Evolutionary conservation across 805 yeast genomes (phyloP).

Genomic region (Metschnikowia similis): DNA sequence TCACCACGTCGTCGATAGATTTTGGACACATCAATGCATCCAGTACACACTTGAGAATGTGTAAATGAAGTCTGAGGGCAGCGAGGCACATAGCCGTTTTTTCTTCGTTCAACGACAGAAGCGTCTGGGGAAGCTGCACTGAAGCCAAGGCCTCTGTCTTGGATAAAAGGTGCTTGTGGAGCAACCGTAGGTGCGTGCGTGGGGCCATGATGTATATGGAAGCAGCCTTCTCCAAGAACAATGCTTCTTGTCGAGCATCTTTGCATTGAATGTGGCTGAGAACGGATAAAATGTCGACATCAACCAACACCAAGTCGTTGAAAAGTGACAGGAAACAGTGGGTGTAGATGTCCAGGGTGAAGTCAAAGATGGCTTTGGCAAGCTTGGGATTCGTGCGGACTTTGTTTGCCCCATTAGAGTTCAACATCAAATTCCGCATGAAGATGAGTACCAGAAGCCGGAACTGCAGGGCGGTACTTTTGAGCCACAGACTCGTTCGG

Average conservation of each 20-base stretch:
- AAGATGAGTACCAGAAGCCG: conserved; percentile 30
- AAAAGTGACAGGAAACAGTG: conserved; percentile 31
- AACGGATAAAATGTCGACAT: conserved; percentile 28
- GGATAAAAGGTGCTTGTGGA: conserved; percentile 12
- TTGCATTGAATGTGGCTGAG: conserved; percentile 13
- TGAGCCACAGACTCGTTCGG: conserved; percentile 31
- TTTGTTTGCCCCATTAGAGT: conserved; percentile 13
- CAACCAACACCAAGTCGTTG: conserved; percentile 26
- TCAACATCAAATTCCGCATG: conserved; percentile 27
- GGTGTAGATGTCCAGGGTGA: conserved; percentile 20
- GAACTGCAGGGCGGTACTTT: conserved; percentile 35
- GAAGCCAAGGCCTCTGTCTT: conserved; percentile 27
- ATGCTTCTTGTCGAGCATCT: conserved; percentile 5
- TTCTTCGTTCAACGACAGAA: conserved; percentile 32
- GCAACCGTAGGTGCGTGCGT: conserved; percentile 9
- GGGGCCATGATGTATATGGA: conserved; percentile 5
- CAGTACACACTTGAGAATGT: conserved; percentile 17
- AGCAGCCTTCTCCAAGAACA: conserved; percentile 2
- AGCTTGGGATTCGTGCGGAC: conserved; percentile 23
- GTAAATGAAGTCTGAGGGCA: conserved; percentile 30
- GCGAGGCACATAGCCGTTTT: conserved; percentile 23
- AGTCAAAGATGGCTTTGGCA: conserved; percentile 18
- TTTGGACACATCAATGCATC: not conserved
- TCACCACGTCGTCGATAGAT: not conserved
- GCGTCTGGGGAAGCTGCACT: conserved; percentile 21